Conservation (phyloP, 2,329 filamentous ascomycete species). For the Paracoccidioides brasiliensis region DNA sequence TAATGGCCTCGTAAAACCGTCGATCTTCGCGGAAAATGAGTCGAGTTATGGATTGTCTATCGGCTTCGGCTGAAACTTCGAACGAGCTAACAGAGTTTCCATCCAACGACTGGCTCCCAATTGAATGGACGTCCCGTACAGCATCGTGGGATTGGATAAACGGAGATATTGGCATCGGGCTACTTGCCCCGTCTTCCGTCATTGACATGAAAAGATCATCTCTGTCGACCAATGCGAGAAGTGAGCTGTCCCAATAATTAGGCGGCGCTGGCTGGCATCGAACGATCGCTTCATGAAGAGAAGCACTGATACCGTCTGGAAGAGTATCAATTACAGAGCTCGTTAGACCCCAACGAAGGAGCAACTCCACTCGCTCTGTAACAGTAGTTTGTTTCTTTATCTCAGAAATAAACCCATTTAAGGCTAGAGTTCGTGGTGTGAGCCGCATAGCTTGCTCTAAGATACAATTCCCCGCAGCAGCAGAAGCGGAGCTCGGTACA, state of each 20-base stretch:
- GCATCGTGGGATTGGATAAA: conserved; percentile 49
- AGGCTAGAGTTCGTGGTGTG: conserved; percentile 55
- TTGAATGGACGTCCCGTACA: conserved; percentile 61
- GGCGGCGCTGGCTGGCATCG: conserved; percentile 73
- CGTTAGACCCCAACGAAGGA: conserved; percentile 55
- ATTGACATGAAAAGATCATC: conserved; percentile 64
- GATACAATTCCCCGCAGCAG: conserved; percentile 19
- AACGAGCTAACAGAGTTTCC: conserved; percentile 43
- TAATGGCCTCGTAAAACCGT: conserved; percentile 72
- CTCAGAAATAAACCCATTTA: conserved; percentile 53
- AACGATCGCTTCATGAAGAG: conserved; percentile 72
- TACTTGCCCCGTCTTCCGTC: conserved; percentile 31
- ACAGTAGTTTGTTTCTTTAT: conserved; percentile 38
- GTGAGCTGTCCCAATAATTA: conserved; percentile 55
- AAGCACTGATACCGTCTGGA: conserved; percentile 69
- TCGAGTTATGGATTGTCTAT: conserved; percentile 69
- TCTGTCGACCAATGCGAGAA: conserved; percentile 65
- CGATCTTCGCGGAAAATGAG: conserved; percentile 86
- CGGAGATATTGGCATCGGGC: conserved; percentile 22
- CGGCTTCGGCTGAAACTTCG: conserved; percentile 69
- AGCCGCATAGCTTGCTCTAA: conserved; percentile 28
- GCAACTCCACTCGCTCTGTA: conserved; percentile 56
- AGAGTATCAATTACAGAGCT: conserved; percentile 60
- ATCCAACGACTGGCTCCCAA: conserved; percentile 46
- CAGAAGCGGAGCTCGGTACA: conserved; percentile 23